Base-by-base conservation (phyloP, 768 basidiomycete genomes). In the Pleurotus cornucopiae region DNA sequence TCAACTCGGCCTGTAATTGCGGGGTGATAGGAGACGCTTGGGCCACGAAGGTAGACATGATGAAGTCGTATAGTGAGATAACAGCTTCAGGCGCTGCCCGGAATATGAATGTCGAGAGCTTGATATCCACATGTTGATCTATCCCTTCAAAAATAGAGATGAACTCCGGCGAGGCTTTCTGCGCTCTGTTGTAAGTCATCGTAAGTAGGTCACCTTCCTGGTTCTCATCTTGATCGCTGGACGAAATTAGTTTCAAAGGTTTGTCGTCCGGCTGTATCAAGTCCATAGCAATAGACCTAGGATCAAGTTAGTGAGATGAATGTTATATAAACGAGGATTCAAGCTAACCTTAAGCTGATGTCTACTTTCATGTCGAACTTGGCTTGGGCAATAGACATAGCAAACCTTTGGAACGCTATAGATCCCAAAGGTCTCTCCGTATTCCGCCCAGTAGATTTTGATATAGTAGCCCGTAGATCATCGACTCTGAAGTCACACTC, bases 1-100 rank as follows among this genome's bases (percentile, higher is more conserved):
- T 41, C 30, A 34, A 34, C 38, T 41, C 51, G 21, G 26, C 26
- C 6, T 23, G 51, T 38, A 40, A 37, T 40, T 39, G 37, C 7
- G 20, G 7, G n/a, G 16, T 20, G 18, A 6, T 16, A 13, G 51
- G 26, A n/a, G 61, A 56, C 30, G 7, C 30, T 58, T 76, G 62
- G 6, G 88, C 83, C 7, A 93, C 90, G 69, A 99, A 99, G 0
- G 97, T 98, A 2, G 90, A 88, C 88, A 99, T 95, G 69, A 99
- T 83, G 73, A 96, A 98, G 72, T 98, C 94, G 70, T 98, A 98
- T 18, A 98, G 71, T 1, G 88, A 80, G 38, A 99, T 74, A 43
- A 98, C 86, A 11, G 96, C 94, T 65, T 94, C 92, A 0, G 97
- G 94, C 6, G 89, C 88, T 2, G 89, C 85, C 55, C 85, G 84